Evolutionary conservation across 78 protist genomes (phyloP), one percentile per base, ranked within the genome.

Genomic region (slime mould (Dictyostelium discoideum)): DNA sequence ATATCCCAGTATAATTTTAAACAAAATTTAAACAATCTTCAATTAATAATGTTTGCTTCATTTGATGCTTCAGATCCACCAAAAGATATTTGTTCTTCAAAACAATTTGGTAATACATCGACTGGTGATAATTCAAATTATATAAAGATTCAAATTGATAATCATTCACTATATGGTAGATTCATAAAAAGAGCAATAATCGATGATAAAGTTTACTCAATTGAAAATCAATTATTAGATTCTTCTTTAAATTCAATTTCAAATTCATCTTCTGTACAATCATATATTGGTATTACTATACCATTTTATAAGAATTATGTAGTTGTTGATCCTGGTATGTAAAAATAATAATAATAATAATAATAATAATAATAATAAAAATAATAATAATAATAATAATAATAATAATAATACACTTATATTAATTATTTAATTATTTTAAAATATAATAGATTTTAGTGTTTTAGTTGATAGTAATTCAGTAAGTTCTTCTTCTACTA

Each of bases 81-180:
- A 39, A 79, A 37, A 22, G 37, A 44, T 22, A 44, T 79, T 46
- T 39, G 29, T 22, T 22, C 50, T 5, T n/a, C 37, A 16, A 39
- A 79, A n/a, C 37, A 79, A 46, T 79, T n/a, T 79, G 85, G 85
- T 79, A 22, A 76, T 16, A 39, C 46, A n/a, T 37, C 39, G 8
- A 8, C 29, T 79, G 63, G 39, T 44, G 63, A 79, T 42, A 69
- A 69, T 26, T 39, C 63, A 37, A 26, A 79, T 13, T 79, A 79
- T 44, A 13, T 79, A 37, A 79, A 79, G 11, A n/a, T 79, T 42
- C 85, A 79, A 24, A 48, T 79, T 16, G 48, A 79, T 44, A 18
- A 79, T n/a, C 50, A 42, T 42, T 44, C 65, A n/a, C n/a, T 79
- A 9, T 39, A 44, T n/a, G 85, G 85, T 79, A 79, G 63, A 79